Evolutionary conservation across 2,329 filamentous ascomycete species (phyloP).

Genomic region (Trichoderma polysporum): DNA sequence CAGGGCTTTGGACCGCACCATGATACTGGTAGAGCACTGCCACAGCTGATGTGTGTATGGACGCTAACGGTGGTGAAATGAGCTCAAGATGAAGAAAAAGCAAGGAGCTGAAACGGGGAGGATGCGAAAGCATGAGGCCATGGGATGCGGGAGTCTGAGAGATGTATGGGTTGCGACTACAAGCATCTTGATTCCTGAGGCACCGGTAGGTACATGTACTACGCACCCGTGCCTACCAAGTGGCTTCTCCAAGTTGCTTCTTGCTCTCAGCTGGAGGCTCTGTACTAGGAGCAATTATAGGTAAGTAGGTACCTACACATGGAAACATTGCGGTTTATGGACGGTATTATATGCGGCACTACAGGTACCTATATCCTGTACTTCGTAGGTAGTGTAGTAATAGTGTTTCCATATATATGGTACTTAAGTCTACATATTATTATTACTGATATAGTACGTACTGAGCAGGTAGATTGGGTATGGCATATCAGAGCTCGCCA

Average conservation of each 20-base stretch:
- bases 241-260: too few species aligned
- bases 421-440: background rate
- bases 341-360: background rate
- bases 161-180: background rate
- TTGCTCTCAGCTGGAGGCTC: background rate
- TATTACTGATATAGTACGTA: too few species aligned
- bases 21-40: too few species aligned
- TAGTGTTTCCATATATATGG: background rate
- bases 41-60: too few species aligned
- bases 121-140: background rate
- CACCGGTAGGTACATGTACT: background rate
- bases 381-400: background rate
- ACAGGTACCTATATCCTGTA: too few species aligned
- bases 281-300: background rate
- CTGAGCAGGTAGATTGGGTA: too few species aligned
- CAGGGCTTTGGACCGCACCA: background rate
- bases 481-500: background rate
- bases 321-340: background rate
- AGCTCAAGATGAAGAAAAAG: background rate
- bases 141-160: background rate
- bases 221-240: too few species aligned
- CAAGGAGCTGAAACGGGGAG: background rate
- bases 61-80: background rate
- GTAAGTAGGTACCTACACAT: too few species aligned
- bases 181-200: background rate